These are phyloP conservation scores for Pythium brachiatum DNA, from an alignment of 352 stramenopile species.

Conservation along the genomic window DNA sequence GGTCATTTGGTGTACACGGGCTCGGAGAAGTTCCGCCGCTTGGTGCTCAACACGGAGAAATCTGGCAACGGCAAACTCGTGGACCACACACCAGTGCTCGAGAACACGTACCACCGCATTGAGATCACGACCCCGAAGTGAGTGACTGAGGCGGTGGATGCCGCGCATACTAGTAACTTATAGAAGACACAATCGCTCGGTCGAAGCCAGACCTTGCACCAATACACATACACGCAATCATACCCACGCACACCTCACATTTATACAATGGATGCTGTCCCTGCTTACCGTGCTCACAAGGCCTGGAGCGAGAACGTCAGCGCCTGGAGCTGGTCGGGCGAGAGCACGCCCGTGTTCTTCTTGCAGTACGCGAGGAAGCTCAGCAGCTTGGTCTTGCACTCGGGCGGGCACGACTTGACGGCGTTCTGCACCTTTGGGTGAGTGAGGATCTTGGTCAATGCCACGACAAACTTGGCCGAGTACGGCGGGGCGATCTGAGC, in stretches of 20 bases:
- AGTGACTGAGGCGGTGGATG: not conserved
- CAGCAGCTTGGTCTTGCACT: conserved; percentile 75
- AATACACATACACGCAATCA: not conserved
- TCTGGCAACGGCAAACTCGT: conserved; percentile 46
- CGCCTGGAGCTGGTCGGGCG: conserved; percentile 64
- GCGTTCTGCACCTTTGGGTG: conserved; percentile 85
- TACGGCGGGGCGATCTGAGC: conserved; percentile 70
- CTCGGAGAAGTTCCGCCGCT: conserved; percentile 28
- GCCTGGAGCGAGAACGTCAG: conserved; percentile 48
- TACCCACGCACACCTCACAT: not conserved
- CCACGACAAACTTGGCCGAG: conserved; percentile 71
- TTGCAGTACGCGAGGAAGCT: conserved; percentile 69
- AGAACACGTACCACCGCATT: conserved; percentile 60
- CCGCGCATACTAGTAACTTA: not conserved
- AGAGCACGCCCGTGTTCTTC: conserved; percentile 55
- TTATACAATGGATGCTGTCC: not conserved
- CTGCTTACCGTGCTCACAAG: conserved; percentile 11
- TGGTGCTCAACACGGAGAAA: conserved; percentile 14
- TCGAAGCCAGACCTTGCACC: no score
- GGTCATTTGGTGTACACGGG: conserved; percentile 73
- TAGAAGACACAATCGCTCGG: no score
- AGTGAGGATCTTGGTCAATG: conserved; percentile 68
- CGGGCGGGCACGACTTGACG: conserved; percentile 71
- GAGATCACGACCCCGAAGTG: conserved; percentile 22
- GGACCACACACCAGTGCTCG: conserved; percentile 27